phyloP scores from a whole-genome alignment of 2,329 filamentous ascomycete species.

The Exophiala calicioides region DNA sequence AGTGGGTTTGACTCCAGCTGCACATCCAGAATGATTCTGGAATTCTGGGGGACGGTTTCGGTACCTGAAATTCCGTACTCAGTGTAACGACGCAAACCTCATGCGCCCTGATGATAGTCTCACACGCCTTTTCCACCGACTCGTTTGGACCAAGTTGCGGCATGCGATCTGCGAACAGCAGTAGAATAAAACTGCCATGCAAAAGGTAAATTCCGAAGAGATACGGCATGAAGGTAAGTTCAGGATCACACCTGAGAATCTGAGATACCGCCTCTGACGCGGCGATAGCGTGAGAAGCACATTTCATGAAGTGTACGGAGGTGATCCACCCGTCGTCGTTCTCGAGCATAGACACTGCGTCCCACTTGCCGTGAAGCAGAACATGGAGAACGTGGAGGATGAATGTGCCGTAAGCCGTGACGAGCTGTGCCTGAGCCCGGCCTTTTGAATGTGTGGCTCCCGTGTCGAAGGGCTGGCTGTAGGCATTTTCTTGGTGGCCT shows the following conservation, averaged over 20 bases:
- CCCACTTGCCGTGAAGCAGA: constrained; percentile 52
- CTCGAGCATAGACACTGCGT: constrained; percentile 53
- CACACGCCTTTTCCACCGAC: constrained; percentile 49
- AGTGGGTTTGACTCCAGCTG: too few relatives aligned
- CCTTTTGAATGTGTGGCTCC: constrained; percentile 23
- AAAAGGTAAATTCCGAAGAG: constrained; percentile 56
- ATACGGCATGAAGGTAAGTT: constrained; percentile 56
- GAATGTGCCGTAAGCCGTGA: constrained; percentile 50
- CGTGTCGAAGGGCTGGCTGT: constrained; percentile 5
- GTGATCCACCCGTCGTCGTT: constrained; percentile 51
- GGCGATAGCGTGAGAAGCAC: constrained; percentile 48
- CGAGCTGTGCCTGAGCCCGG: constrained; percentile 39
- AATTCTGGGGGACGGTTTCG: neutral
- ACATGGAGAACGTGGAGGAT: constrained; percentile 53
- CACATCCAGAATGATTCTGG: neutral
- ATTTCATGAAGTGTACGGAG: constrained; percentile 47
- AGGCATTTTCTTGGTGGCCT: constrained; percentile 27
- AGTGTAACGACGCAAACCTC: constrained; percentile 55
- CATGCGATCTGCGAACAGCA: constrained; percentile 54
- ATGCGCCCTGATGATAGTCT: constrained; percentile 53
- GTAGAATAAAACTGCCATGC: constrained; percentile 53
- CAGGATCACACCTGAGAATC: constrained; percentile 51
- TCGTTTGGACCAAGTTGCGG: constrained; percentile 29
- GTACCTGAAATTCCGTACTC: constrained; percentile 47
- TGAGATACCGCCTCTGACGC: constrained; percentile 49